Conservation (phyloP, 23 red algal species). For the Agarophyton chilense region DNA sequence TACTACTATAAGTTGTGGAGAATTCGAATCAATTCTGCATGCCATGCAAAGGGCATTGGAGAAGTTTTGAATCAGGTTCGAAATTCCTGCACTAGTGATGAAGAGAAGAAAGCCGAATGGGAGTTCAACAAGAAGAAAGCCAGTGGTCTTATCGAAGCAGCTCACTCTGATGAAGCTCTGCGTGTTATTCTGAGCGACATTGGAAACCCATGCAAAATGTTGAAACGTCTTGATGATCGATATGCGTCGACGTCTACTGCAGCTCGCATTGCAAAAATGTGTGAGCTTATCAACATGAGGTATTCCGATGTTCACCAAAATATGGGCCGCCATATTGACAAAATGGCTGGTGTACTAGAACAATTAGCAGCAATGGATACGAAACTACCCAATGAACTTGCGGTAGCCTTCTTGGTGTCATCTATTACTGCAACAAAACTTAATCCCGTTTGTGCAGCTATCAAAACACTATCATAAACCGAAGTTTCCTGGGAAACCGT, state of each 20-base stretch:
- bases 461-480: no score
- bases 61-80: no score
- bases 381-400: neutral
- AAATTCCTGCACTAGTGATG: no score
- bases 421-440: neutral
- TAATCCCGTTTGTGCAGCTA: neutral
- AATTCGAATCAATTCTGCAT: no score
- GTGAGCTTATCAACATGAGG: neutral
- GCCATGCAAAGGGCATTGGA: no score
- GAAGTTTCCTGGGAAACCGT: no score
- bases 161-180: constrained; percentile 5
- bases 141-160: neutral
- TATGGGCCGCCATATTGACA: constrained; percentile 32
- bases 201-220: neutral
- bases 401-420: neutral
- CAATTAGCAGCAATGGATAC: neutral
- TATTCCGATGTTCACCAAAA: no score
- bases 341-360: constrained; percentile 2
- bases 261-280: neutral
- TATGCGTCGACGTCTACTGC: neutral
- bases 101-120: no score
- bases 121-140: neutral
- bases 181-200: constrained; percentile 3
- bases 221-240: constrained; percentile 9
- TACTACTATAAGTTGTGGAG: no score